Evolutionary conservation across 1,284 basidiomycete genomes (phyloP).

Genomic region (Leccinum pallidistipes): DNA sequence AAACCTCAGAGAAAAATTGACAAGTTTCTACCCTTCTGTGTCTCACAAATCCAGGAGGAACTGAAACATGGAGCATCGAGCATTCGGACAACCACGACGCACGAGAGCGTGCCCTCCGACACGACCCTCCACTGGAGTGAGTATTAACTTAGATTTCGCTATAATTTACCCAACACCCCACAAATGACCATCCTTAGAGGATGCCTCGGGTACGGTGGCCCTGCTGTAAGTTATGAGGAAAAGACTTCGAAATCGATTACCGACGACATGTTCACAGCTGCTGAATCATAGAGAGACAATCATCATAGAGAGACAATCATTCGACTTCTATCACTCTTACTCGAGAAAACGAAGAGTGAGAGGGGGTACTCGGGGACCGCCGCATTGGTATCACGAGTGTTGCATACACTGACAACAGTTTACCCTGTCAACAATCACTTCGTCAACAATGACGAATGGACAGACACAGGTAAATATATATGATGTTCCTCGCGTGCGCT

Average conservation of each 20-base stretch:
- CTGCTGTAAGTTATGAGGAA: slow-evolving; percentile 45
- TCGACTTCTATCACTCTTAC: slow-evolving; percentile 66
- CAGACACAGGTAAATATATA: slow-evolving; percentile 58
- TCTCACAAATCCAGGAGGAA: slow-evolving; percentile 82
- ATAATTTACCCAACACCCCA: slow-evolving; percentile 8
- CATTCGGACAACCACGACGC: slow-evolving; percentile 83
- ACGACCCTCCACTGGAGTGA: slow-evolving; percentile 93
- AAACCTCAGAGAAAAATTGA: slow-evolving; percentile 77
- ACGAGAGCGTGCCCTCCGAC: slow-evolving; percentile 82
- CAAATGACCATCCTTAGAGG: slow-evolving; percentile 72
- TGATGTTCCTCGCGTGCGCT: not conserved
- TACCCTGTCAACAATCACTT: slow-evolving; percentile 86
- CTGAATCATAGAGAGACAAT: slow-evolving; percentile 39
- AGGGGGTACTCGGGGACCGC: slow-evolving; percentile 87
- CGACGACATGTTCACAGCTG: slow-evolving; percentile 45
- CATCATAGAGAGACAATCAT: slow-evolving; percentile 67
- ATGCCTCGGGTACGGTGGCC: slow-evolving; percentile 73
- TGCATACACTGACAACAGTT: slow-evolving; percentile 75
- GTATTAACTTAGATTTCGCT: slow-evolving; percentile 32
- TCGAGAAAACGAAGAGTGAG: slow-evolving; percentile 85
- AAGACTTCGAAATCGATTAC: not conserved
- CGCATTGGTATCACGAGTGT: slow-evolving; percentile 74
- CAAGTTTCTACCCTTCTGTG: slow-evolving; percentile 81
- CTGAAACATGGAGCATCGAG: slow-evolving; percentile 92
- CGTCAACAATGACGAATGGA: slow-evolving; percentile 84